Conservation (phyloP, 345 rosid genomes). For the Citrus medica region DNA sequence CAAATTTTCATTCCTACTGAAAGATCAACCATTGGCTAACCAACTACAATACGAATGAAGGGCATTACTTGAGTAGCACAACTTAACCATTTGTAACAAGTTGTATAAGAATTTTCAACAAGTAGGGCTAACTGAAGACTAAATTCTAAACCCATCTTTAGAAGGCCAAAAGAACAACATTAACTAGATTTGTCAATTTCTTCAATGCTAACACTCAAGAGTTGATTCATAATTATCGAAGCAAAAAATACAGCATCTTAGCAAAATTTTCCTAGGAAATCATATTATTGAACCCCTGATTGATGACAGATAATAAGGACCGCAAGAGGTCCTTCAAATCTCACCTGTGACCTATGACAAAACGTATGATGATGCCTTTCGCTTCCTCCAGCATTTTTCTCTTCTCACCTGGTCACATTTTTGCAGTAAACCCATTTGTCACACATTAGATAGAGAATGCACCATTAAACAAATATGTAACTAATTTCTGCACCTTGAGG, state of each 20-base stretch:
- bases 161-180: background rate
- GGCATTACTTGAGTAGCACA: background rate
- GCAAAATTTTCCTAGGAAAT: background rate
- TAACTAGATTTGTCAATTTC: background rate
- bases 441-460: background rate
- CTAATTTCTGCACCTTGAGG: slow-evolving; percentile 61
- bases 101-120: background rate
- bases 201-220: background rate
- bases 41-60: background rate
- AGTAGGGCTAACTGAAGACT: background rate
- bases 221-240: background rate
- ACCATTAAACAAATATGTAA: background rate
- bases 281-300: background rate
- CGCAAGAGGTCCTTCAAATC: background rate
- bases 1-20: background rate
- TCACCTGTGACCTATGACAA: slow-evolving; percentile 90
- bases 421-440: background rate
- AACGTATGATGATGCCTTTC: slow-evolving; percentile 81
- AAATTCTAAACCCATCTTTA: background rate
- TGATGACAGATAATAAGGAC: background rate
- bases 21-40: background rate
- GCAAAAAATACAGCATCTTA: background rate
- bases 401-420: slow-evolving; percentile 45
- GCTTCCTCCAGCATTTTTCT: slow-evolving; percentile 64
- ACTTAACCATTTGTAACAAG: background rate